These are phyloP conservation scores for Pseudoperonospora humuli DNA, from an alignment of 352 stramenopile species.

Conservation along the genomic window DNA sequence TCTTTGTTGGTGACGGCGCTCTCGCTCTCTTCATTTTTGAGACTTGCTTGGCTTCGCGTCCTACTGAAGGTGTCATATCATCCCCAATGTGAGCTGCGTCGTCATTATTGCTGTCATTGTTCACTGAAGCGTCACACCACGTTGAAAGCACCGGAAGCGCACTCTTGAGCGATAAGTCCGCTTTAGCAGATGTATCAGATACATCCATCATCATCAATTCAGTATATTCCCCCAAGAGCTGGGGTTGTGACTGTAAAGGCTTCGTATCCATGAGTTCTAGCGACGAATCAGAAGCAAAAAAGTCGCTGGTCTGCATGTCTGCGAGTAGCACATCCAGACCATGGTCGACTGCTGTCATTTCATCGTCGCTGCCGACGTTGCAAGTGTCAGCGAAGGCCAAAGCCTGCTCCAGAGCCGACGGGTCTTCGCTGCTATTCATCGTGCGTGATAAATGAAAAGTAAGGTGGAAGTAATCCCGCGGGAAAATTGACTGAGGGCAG, in stretches of 20 bases:
- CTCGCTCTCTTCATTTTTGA: conserved; percentile 22
- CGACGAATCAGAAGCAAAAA: conserved; percentile 13
- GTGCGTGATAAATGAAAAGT: no score
- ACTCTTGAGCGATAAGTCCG: conserved; percentile 6
- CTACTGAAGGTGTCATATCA: conserved; percentile 1
- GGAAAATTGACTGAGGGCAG: no score
- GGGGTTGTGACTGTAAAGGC: background rate
- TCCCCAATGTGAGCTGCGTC: conserved; percentile 13
- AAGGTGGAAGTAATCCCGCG: no score
- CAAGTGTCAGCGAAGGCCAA: conserved; percentile 39
- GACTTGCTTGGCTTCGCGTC: background rate
- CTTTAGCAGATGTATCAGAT: no score
- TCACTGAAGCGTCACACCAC: no score
- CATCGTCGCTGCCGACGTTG: conserved; percentile 23
- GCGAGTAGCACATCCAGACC: conserved; percentile 17
- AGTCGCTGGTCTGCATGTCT: conserved; percentile 14
- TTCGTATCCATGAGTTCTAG: conserved; percentile 8
- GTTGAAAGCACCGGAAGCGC: no score
- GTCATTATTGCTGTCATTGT: no score
- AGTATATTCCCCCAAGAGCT: conserved; percentile 14
- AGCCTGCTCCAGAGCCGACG: conserved; percentile 27
- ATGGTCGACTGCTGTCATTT: conserved; percentile 4
- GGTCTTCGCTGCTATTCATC: conserved; percentile 20
- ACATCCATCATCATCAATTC: no score
- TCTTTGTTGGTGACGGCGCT: conserved; percentile 10